Evolutionary conservation across 2,329 filamentous ascomycete genomes (phyloP).

Genomic region (Ceratocystis destructans): DNA sequence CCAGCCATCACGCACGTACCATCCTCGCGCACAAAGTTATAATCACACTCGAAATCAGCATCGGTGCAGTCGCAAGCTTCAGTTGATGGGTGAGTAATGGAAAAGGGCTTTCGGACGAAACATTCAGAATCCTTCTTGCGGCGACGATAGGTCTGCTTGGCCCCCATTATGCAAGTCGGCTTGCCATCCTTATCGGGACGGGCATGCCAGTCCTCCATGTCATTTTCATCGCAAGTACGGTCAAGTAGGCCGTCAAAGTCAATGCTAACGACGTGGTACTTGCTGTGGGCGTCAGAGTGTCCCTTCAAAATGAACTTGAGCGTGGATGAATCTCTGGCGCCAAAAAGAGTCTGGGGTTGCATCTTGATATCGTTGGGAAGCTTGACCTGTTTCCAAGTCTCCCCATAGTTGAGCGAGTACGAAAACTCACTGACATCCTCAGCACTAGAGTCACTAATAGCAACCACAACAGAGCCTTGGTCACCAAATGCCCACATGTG

Average conservation of each 20-base stretch:
- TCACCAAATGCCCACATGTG: constrained; percentile 97
- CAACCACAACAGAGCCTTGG: constrained; percentile 76
- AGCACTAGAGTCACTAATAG: constrained; percentile 58
- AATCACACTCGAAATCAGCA: constrained; percentile 90
- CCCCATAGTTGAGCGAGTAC: constrained; percentile 84
- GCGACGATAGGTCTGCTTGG: constrained; percentile 73
- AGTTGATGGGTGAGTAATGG: constrained; percentile 56
- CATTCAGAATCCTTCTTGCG: constrained; percentile 81
- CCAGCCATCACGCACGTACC: constrained; percentile 55
- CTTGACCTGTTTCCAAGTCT: constrained; percentile 61
- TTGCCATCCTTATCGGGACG: constrained; percentile 67
- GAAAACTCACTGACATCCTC: constrained; percentile 43
- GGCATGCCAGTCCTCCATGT: constrained; percentile 83
- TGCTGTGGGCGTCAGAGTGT: constrained; percentile 35
- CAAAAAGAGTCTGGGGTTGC: constrained; percentile 61
- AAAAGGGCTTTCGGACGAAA: constrained; percentile 75
- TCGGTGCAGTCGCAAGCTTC: constrained; percentile 70
- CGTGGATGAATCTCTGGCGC: constrained; percentile 82
- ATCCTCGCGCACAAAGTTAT: constrained; percentile 66
- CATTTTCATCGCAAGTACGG: constrained; percentile 58
- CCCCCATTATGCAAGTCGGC: constrained; percentile 86
- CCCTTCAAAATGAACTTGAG: constrained; percentile 77
- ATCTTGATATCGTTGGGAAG: constrained; percentile 55
- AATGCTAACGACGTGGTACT: constrained; percentile 56
- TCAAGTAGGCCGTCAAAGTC: constrained; percentile 76